phyloP scores from a whole-genome alignment of 169 alveolate species.

The Plasmodium cynomolgi region DNA sequence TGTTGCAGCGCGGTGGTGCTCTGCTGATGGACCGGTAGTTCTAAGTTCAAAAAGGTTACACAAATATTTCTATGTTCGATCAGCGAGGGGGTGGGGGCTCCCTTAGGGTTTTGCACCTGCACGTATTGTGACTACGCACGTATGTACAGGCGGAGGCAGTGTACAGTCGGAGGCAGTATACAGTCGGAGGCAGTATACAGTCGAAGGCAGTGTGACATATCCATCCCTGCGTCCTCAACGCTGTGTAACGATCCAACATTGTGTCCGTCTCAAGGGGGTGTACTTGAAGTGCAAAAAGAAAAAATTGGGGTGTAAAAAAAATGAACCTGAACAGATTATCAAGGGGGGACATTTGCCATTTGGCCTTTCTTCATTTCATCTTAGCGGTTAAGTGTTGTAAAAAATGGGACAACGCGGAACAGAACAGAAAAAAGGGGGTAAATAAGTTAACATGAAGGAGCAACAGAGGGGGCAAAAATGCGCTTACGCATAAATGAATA shows the following conservation, averaged over 20 bases:
- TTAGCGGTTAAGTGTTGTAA: not conserved
- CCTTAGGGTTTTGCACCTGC: not conserved
- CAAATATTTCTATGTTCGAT: not conserved
- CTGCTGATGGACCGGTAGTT: not conserved
- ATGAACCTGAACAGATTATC: not conserved
- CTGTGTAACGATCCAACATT: not conserved
- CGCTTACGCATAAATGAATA: slow-evolving; percentile 4
- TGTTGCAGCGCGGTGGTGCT: not conserved
- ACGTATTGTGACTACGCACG: not conserved
- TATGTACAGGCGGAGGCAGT: not conserved
- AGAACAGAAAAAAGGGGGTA: not conserved
- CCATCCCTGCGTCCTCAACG: not conserved
- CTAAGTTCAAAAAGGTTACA: not conserved
- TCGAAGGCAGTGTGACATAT: not conserved
- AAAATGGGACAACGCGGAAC: not conserved
- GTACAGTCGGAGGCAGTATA: not conserved
- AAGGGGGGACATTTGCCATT: not conserved
- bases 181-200: not conserved
- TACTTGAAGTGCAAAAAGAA: not conserved
- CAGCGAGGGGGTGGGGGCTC: not conserved
- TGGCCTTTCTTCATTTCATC: not conserved
- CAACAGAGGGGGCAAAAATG: slow-evolving; percentile 5
- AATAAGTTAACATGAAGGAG: not conserved
- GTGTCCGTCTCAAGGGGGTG: not conserved
- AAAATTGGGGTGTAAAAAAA: not conserved